Percentiles rank a stretch among this genome's conserved stretches.
Evolutionary conservation across 345 rosid species (phyloP).

Genomic region (Citrus hindsii): DNA sequence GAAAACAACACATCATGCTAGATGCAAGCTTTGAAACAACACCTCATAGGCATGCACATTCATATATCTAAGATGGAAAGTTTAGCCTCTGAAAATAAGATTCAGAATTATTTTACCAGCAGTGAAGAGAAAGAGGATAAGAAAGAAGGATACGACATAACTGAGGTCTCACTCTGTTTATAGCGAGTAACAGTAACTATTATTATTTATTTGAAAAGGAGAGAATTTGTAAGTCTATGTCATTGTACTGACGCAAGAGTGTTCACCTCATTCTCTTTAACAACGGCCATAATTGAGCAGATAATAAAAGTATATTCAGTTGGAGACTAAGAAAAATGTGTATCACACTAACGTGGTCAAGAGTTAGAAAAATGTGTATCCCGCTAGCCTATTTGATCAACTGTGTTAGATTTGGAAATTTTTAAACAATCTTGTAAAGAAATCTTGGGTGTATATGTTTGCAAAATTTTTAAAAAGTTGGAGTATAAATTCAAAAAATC

Average conservation of each 20-base stretch:
- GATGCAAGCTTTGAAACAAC: no score
- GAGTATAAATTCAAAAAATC: no score
- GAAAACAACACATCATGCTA: no score
- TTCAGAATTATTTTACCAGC: slow-evolving; percentile 7
- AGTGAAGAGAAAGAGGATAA: slow-evolving; percentile 13
- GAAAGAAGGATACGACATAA: not conserved
- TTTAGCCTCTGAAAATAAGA: not conserved
- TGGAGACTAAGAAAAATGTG: not conserved
- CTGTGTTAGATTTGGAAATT: not conserved
- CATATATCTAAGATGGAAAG: no score
- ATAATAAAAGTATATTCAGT: not conserved
- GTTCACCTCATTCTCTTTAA: not conserved
- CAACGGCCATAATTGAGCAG: not conserved
- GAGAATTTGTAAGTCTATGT: not conserved
- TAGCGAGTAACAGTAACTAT: not conserved
- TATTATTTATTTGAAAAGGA: not conserved
- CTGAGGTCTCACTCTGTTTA: not conserved
- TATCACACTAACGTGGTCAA: not conserved
- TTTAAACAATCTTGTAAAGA: not conserved
- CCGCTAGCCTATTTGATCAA: not conserved
- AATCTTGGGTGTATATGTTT: no score
- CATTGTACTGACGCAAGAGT: not conserved
- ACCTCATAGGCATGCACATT: no score
- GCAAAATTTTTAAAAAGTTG: no score
- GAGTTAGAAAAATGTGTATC: not conserved